Evolutionary conservation across 805 yeast genomes (phyloP).

Genomic region (Kuraishia ogatae): DNA sequence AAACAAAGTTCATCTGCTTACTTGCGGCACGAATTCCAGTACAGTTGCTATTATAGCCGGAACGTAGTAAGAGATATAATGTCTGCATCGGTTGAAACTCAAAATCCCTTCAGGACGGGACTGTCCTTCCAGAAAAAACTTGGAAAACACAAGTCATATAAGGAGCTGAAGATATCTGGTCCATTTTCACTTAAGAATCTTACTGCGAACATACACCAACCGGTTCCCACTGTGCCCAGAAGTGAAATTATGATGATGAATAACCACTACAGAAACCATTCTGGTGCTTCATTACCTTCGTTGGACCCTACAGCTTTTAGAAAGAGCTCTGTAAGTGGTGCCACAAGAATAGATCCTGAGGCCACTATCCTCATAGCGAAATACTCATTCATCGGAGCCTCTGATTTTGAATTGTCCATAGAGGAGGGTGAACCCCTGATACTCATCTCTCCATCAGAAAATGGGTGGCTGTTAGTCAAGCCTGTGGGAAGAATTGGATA

Average conservation of each 20-base stretch:
- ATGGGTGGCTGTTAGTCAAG: constrained; percentile 51
- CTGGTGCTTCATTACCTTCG: neutral
- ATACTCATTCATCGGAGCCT: constrained; percentile 34
- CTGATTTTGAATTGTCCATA: constrained; percentile 33
- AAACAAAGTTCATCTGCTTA: no score
- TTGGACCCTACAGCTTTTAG: neutral
- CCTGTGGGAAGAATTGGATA: constrained; percentile 35
- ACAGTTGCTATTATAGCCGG: neutral
- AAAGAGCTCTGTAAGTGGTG: neutral
- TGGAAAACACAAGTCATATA: neutral
- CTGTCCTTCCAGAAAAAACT: neutral
- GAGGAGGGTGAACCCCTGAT: constrained; percentile 44
- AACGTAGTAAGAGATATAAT: neutral
- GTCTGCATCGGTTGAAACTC: neutral
- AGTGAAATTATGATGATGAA: neutral
- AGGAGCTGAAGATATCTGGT: neutral
- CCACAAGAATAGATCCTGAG: neutral
- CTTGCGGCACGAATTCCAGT: no score
- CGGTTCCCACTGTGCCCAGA: neutral
- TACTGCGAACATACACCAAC: neutral
- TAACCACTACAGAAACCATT: neutral
- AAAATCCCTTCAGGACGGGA: neutral
- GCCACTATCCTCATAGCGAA: constrained; percentile 32
- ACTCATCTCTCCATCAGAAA: constrained; percentile 34
- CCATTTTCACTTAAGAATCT: neutral